phyloP scores from a whole-genome alignment of 108 stramenopile genomes.

The Bacterosira constricta region DNA sequence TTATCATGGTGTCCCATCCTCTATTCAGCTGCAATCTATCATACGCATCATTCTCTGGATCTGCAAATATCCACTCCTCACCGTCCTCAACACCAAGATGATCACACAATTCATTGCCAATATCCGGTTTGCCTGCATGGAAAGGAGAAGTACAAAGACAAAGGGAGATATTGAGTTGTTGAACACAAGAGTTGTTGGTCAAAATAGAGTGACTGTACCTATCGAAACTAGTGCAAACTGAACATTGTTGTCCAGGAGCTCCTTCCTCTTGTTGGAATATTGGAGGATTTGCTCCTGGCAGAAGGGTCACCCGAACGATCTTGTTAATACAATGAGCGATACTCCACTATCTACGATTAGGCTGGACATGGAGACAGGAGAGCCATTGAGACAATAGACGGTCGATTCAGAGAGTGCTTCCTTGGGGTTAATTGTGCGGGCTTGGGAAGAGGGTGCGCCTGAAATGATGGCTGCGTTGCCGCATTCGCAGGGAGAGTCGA shows the following conservation, averaged over 20 bases:
- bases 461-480: conserved; percentile 23
- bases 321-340: conserved; percentile 62
- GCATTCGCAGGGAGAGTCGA: conserved; percentile 13
- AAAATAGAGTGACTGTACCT: too few relatives aligned
- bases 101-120: conserved; percentile 52
- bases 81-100: conserved; percentile 60
- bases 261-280: conserved; percentile 53
- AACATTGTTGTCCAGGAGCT: conserved; percentile 57
- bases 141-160: too few relatives aligned
- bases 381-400: conserved; percentile 48
- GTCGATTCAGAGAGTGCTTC: conserved; percentile 43
- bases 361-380: conserved; percentile 30
- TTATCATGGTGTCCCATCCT: conserved; percentile 70
- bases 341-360: conserved; percentile 12
- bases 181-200: too few relatives aligned
- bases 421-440: conserved; percentile 44
- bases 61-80: conserved; percentile 62
- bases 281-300: conserved; percentile 86
- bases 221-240: conserved; percentile 65
- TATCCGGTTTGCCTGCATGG: conserved; percentile 71
- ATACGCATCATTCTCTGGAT: conserved; percentile 68
- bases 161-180: too few relatives aligned
- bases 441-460: conserved; percentile 45
- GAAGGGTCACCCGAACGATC: conserved; percentile 83
- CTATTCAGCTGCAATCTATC: conserved; percentile 59